These are phyloP conservation scores for Chlamydomonas reinhardtii DNA, from an alignment of 163 green algal species.

Conservation along the genomic window DNA sequence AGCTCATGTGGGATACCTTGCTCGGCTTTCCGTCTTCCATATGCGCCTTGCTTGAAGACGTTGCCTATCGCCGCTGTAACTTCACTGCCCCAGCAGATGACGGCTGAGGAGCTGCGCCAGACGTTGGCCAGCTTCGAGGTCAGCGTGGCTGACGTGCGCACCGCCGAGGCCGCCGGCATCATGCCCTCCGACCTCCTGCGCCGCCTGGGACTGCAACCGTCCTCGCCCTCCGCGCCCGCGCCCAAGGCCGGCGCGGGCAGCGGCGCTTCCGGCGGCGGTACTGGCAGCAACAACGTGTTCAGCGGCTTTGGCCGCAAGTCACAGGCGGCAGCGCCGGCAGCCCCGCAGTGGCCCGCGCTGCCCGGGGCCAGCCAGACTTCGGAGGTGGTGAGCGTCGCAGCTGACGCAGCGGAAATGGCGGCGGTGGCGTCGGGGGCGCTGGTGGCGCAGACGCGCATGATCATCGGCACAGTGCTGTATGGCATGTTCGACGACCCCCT, in stretches of 20 bases:
- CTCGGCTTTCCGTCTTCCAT: neutral
- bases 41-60: neutral
- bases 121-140: conserved; percentile 15
- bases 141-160: conserved; percentile 9
- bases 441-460: neutral
- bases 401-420: neutral
- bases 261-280: neutral
- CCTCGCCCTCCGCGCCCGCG: neutral
- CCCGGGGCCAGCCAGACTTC: neutral
- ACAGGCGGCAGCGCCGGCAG: neutral
- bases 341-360: neutral
- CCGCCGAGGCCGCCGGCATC: neutral
- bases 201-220: neutral
- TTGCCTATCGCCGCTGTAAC: neutral
- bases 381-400: neutral
- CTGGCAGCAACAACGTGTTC: neutral
- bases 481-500: neutral
- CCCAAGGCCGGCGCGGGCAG: neutral
- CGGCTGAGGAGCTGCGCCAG: conserved; percentile 25
- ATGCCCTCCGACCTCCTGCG: neutral
- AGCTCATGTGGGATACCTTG: too few relatives aligned
- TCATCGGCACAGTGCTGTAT: neutral
- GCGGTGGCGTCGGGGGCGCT: neutral
- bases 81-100: neutral
- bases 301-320: neutral